These are phyloP conservation scores for Ceratocystis albifundus DNA, from an alignment of 2,329 filamentous ascomycete species.

Conservation along the genomic window DNA sequence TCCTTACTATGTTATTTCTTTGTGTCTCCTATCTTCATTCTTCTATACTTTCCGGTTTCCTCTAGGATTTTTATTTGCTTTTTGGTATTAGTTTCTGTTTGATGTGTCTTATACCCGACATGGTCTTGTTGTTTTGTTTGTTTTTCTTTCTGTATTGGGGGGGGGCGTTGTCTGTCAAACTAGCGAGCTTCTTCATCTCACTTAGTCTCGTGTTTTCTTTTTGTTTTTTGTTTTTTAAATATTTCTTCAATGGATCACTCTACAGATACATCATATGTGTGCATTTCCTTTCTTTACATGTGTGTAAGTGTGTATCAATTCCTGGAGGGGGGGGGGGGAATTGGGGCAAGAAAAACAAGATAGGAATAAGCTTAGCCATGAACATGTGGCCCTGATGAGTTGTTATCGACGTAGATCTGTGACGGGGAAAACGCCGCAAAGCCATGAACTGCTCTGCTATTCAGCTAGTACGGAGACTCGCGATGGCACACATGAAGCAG, in stretches of 20 bases:
- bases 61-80: neutral
- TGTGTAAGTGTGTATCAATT: no score
- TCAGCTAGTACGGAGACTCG: no score
- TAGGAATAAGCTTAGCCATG: no score
- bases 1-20: constrained; percentile 3
- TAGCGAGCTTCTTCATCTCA: constrained; percentile 2
- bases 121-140: neutral
- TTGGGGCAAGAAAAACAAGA: no score
- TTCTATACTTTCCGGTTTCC: neutral
- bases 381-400: no score
- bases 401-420: no score
- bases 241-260: neutral
- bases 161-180: neutral
- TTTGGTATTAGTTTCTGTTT: neutral
- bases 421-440: no score
- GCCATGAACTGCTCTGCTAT: no score
- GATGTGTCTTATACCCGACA: constrained; percentile 14
- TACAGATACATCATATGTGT: no score
- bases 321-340: no score
- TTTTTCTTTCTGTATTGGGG: neutral
- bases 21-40: neutral
- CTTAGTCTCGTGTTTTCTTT: neutral
- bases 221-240: neutral
- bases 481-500: no score
- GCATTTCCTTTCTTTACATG: no score